phyloP scores from a whole-genome alignment of 1,284 basidiomycete genomes.

The Sporisorium sorghi region DNA sequence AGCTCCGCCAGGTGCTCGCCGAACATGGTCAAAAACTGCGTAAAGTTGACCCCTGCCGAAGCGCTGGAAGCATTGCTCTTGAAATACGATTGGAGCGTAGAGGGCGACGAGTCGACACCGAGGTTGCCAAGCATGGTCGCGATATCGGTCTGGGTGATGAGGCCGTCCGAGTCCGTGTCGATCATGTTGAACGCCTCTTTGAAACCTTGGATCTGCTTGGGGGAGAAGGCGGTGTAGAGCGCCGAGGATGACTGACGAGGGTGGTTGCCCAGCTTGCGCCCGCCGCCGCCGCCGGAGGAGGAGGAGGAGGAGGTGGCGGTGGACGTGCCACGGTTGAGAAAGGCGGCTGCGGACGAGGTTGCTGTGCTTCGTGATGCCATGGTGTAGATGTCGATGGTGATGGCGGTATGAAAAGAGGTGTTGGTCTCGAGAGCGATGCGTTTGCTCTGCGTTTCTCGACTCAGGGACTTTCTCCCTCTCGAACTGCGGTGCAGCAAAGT shows the following conservation, averaged over 20 bases:
- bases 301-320: conserved; percentile 1
- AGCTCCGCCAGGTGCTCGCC: conserved; percentile 59
- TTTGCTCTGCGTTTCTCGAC: conserved; percentile 6
- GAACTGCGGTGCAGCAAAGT: conserved; percentile 1
- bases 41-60: conserved; percentile 56
- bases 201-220: conserved; percentile 70
- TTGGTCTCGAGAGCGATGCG: conserved; percentile 33
- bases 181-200: conserved; percentile 70
- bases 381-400: neutral
- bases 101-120: conserved; percentile 42
- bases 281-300: too few relatives aligned
- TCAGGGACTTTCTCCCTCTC: conserved; percentile 26
- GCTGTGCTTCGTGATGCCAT: conserved; percentile 31
- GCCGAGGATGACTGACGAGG: conserved; percentile 61
- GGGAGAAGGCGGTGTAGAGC: conserved; percentile 62
- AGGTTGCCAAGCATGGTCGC: conserved; percentile 64
- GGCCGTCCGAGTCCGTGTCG: conserved; percentile 69
- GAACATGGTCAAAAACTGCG: conserved; percentile 68
- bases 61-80: neutral
- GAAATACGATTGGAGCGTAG: conserved; percentile 37
- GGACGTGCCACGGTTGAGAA: conserved; percentile 34
- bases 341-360: conserved; percentile 44
- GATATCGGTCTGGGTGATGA: conserved; percentile 66
- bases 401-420: conserved; percentile 8
- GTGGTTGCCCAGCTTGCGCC: conserved; percentile 44